Conservation (phyloP, 805 yeast genomes). For the Cyberlindnera euphorbiae region DNA sequence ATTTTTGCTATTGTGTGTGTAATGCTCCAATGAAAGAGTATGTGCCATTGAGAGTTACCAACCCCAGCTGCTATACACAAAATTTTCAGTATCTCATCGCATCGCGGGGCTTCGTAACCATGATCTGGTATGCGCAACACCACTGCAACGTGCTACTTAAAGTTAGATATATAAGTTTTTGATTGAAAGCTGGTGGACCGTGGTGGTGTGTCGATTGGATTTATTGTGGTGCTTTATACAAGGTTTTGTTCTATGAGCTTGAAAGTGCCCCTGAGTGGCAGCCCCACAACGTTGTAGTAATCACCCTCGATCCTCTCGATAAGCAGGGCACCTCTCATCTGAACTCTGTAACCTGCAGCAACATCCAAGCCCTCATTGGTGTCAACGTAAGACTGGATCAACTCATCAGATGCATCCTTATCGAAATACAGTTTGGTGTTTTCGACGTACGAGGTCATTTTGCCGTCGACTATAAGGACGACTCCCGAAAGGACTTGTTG, state of each 20-base stretch:
- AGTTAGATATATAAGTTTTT: too few relatives aligned
- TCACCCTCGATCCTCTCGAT: conserved; percentile 71
- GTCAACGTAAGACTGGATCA: conserved; percentile 57
- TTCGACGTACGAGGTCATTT: conserved; percentile 32
- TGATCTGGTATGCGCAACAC: neutral
- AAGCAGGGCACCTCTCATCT: conserved; percentile 64
- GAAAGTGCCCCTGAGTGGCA: conserved; percentile 64
- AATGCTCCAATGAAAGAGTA: too few relatives aligned
- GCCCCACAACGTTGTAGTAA: conserved; percentile 79
- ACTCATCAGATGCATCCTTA: conserved; percentile 42
- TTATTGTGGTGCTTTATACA: neutral
- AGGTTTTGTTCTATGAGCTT: conserved; percentile 30
- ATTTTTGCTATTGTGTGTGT: conserved; percentile 1
- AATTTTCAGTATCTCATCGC: conserved; percentile 16
- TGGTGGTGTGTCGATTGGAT: too few relatives aligned
- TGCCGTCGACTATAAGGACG: conserved; percentile 33
- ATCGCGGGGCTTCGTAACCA: conserved; percentile 9
- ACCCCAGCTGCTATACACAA: neutral
- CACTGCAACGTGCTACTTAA: neutral
- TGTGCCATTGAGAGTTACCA: too few relatives aligned
- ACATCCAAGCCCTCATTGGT: conserved; percentile 73
- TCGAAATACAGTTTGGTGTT: conserved; percentile 40
- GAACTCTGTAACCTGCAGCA: conserved; percentile 92
- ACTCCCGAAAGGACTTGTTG: conserved; percentile 53
- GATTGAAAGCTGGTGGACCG: too few relatives aligned